These are phyloP conservation scores for Arctium minus DNA, from an alignment of 129 eudicot species.

Conservation along the genomic window DNA sequence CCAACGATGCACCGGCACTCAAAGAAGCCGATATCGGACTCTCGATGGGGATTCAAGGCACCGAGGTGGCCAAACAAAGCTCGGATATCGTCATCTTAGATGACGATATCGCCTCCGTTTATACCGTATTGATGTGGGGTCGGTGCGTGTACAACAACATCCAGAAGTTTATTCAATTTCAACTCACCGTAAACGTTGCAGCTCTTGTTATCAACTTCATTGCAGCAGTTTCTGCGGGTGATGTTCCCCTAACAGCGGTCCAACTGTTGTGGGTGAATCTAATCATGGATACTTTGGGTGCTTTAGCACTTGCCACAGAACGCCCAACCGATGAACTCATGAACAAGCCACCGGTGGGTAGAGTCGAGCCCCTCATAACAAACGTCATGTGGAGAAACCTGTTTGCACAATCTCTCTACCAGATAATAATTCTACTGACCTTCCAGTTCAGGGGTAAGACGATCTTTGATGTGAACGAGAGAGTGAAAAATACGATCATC, in stretches of 20 bases:
- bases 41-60: constrained; percentile 95
- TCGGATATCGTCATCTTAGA: constrained; percentile 83
- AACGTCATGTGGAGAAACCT: constrained; percentile 94
- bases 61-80: constrained; percentile 85
- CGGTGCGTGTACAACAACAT: constrained; percentile 82
- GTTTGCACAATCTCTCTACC: constrained; percentile 62
- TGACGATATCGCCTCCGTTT: constrained; percentile 74
- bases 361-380: constrained; percentile 76
- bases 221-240: constrained; percentile 81
- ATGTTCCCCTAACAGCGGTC: constrained; percentile 73
- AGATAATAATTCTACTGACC: constrained; percentile 49
- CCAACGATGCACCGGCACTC: constrained; percentile 88
- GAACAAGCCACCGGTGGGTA: constrained; percentile 74
- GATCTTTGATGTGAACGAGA: constrained; percentile 50
- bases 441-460: constrained; percentile 64
- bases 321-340: constrained; percentile 66
- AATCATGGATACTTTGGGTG: constrained; percentile 88
- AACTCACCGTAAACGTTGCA: constrained; percentile 82
- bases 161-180: constrained; percentile 83
- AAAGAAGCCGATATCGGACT: constrained; percentile 93
- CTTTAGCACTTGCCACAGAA: constrained; percentile 87
- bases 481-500: constrained; percentile 61
- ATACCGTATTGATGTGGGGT: constrained; percentile 77
- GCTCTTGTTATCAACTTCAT: constrained; percentile 78
- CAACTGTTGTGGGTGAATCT: constrained; percentile 83